Percentiles rank a stretch among this genome's conserved stretches.
Conservation (phyloP, 495 filamentous ascomycete genomes). For the Xylaria longipes region DNA sequence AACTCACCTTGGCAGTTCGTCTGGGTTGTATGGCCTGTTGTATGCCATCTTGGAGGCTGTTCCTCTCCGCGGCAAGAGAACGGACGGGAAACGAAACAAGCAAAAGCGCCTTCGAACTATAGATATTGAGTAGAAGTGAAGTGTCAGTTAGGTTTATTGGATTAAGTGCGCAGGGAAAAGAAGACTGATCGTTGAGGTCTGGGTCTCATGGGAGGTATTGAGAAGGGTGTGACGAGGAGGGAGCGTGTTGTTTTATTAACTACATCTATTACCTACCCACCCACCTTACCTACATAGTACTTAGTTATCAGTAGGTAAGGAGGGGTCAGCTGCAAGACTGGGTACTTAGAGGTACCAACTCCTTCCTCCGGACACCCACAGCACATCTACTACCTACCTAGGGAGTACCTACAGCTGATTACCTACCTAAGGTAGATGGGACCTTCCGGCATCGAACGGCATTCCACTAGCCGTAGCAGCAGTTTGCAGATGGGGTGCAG, state of each 20-base stretch:
- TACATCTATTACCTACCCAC: neutral
- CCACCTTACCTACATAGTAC: neutral
- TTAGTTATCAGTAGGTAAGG: neutral
- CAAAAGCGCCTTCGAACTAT: neutral
- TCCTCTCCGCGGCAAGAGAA: conserved; percentile 19
- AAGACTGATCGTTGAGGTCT: neutral
- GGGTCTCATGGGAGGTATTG: conserved; percentile 11
- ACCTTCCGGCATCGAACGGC: conserved; percentile 6
- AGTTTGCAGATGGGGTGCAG: neutral
- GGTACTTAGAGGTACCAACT: no score
- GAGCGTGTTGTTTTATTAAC: conserved; percentile 20
- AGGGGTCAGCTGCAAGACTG: conserved; percentile 18
- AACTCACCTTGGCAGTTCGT: conserved; percentile 92
- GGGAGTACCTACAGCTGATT: neutral
- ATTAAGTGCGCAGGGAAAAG: conserved; percentile 25
- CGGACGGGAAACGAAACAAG: conserved; percentile 21
- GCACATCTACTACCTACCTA: neutral
- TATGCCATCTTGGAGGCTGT: conserved; percentile 76
- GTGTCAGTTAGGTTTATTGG: conserved; percentile 19
- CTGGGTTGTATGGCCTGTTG: conserved; percentile 91
- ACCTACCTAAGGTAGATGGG: neutral
- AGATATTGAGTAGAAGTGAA: neutral
- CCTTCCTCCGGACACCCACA: neutral
- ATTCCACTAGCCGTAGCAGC: neutral
- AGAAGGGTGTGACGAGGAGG: conserved; percentile 6